Percentiles rank a stretch among this genome's conserved stretches.
These are phyloP conservation scores for Avicennia marina DNA, from an alignment of 257 asterid species.

Conservation along the genomic window DNA sequence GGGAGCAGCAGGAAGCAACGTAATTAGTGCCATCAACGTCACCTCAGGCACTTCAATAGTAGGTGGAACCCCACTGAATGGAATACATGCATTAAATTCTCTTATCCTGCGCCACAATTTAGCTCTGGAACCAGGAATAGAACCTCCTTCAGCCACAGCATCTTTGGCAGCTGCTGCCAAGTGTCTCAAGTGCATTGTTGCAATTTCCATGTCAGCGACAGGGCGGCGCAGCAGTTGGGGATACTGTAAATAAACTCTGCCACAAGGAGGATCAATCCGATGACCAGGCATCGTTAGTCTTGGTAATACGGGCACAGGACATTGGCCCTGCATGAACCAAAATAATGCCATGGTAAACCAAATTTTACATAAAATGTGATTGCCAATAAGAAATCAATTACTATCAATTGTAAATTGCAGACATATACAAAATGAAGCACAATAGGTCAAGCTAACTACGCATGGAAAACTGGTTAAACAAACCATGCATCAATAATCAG, in stretches of 20 bases:
- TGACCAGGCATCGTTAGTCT: constrained; percentile 99
- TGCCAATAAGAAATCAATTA: constrained; percentile 8
- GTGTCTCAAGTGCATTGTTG: constrained; percentile 89
- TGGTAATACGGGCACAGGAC: constrained; percentile 83
- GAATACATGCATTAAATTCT: constrained; percentile 93
- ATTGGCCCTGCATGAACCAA: constrained; percentile 74
- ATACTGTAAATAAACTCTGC: constrained; percentile 65
- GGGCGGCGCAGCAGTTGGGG: constrained; percentile 48
- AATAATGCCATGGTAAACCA: constrained; percentile 21
- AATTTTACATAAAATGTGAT: constrained; percentile 2
- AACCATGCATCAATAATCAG: neutral
- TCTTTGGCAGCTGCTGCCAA: constrained; percentile 96
- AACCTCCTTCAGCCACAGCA: constrained; percentile 99
- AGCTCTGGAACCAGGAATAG: constrained; percentile 99
- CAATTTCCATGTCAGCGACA: constrained; percentile 62
- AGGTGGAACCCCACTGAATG: constrained; percentile 84
- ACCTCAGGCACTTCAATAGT: constrained; percentile 95
- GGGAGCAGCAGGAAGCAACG: constrained; percentile 96
- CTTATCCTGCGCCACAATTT: constrained; percentile 97
- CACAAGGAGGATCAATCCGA: constrained; percentile 97
- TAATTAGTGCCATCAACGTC: constrained; percentile 94
- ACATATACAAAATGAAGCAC: neutral
- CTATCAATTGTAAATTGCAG: constrained; percentile 2
- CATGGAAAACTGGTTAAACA: constrained; percentile 8
- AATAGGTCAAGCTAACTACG: neutral